phyloP scores from a whole-genome alignment of 129 eudicot species.

The Flaveria sonorensis region DNA sequence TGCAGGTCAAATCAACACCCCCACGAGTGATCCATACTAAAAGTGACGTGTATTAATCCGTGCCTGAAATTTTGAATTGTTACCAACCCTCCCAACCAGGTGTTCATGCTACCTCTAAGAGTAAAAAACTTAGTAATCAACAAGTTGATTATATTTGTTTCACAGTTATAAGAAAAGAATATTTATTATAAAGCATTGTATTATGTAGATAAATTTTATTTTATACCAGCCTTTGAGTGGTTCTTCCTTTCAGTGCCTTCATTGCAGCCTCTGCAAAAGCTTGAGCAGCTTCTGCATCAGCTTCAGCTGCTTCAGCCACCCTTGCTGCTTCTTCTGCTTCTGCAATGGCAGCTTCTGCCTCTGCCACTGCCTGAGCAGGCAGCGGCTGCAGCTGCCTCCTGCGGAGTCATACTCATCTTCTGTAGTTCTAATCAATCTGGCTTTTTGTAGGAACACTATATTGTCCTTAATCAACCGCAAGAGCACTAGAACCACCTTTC shows the following conservation, averaged over 20 bases:
- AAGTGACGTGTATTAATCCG: not conserved
- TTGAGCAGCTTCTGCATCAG: slow-evolving; percentile 92
- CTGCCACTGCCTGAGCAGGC: slow-evolving; percentile 96
- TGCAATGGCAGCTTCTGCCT: slow-evolving; percentile 92
- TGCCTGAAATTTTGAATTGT: not conserved
- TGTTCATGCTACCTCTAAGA: not conserved
- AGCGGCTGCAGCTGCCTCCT: slow-evolving; percentile 81
- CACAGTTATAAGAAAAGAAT: not conserved
- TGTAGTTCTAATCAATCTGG: slow-evolving; percentile 75
- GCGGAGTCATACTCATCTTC: slow-evolving; percentile 79
- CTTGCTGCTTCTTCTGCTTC: slow-evolving; percentile 95
- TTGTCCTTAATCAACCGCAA: slow-evolving; percentile 53
- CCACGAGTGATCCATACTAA: not conserved
- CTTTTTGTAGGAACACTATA: slow-evolving; percentile 43
- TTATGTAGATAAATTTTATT: not conserved
- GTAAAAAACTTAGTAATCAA: not conserved
- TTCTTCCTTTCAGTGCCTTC: slow-evolving; percentile 78
- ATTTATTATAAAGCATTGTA: not conserved
- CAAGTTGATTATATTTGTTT: not conserved
- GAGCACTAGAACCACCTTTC: slow-evolving; percentile 21
- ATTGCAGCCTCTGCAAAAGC: slow-evolving; percentile 92
- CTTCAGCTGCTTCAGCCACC: slow-evolving; percentile 97
- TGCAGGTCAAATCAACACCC: not conserved
- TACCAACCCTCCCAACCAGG: not conserved
- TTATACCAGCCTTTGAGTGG: slow-evolving; percentile 59